Percentiles rank a stretch among this genome's conserved stretches.
Evolutionary conservation across 345 rosid genomes (phyloP).

Genomic region (Syzygium jambos): DNA sequence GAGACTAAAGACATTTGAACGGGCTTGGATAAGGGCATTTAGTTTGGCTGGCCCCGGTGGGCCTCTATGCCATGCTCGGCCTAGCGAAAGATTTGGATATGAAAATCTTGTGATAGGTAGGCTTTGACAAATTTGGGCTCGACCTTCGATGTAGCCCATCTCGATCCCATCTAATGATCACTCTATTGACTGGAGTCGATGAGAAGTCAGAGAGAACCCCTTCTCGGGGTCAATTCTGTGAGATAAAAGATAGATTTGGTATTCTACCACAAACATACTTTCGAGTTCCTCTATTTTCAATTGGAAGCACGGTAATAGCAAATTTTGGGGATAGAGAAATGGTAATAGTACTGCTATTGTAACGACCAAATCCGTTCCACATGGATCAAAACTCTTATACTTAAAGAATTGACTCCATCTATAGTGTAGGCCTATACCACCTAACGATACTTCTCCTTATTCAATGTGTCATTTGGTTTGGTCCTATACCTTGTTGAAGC

Average conservation of each 20-base stretch:
- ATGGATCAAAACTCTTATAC: background rate
- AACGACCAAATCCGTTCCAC: background rate
- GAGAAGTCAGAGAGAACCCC: background rate
- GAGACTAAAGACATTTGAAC: background rate
- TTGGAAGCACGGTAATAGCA: background rate
- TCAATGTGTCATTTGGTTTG: background rate
- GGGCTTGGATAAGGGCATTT: background rate
- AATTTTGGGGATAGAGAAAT: too few relatives aligned
- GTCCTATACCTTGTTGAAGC: background rate
- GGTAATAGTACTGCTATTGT: background rate
- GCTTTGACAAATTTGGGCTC: background rate
- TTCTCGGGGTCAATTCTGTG: background rate
- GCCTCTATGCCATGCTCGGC: background rate
- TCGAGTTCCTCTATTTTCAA: background rate
- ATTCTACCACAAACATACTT: background rate
- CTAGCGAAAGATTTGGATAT: background rate
- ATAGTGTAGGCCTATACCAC: background rate
- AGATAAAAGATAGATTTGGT: background rate
- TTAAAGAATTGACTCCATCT: background rate
- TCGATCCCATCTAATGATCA: background rate
- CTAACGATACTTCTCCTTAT: background rate
- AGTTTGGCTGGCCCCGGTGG: background rate
- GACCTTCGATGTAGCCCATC: background rate
- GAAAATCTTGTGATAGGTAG: background rate
- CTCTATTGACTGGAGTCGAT: background rate